Percentiles rank a stretch among this genome's conserved stretches.
Evolutionary conservation across 2,329 filamentous ascomycete species (phyloP).

Genomic region (Cercospora sp.): DNA sequence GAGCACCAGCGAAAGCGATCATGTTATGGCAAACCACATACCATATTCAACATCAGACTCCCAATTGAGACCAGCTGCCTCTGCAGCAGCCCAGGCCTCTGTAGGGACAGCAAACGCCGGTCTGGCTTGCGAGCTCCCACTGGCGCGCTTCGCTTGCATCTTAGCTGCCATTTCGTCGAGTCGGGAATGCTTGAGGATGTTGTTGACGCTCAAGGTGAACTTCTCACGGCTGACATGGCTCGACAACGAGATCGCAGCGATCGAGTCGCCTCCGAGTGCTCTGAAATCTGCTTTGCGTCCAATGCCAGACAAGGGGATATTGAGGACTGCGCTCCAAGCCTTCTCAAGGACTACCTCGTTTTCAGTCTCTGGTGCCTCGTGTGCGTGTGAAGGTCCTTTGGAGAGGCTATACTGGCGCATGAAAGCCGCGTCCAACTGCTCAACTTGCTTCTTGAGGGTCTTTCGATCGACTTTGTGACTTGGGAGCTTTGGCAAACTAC

Average conservation of each 20-base stretch:
- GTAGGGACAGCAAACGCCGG: neutral
- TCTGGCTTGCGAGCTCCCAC: neutral
- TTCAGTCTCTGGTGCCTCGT: neutral
- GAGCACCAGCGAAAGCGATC: neutral
- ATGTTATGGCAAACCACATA: neutral
- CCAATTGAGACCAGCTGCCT: neutral
- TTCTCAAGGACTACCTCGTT: neutral
- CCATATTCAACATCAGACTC: neutral
- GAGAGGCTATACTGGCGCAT: neutral
- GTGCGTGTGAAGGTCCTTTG: neutral
- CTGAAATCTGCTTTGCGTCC: conserved; percentile 44
- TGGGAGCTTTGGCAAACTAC: neutral
- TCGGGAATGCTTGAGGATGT: neutral
- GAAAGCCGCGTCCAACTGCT: neutral
- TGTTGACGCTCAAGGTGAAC: neutral
- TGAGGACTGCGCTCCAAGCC: neutral
- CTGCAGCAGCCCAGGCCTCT: neutral
- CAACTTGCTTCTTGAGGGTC: neutral
- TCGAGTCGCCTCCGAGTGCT: conserved; percentile 47
- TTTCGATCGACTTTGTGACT: neutral
- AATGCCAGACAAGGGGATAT: neutral
- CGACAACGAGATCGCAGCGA: conserved; percentile 47
- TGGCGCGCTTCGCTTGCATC: neutral
- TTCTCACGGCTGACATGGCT: conserved; percentile 23
- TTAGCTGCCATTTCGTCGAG: neutral